Percentiles rank a stretch among this genome's conserved stretches.
phyloP scores from a whole-genome alignment of 2,329 filamentous ascomycete genomes.

The Xylariaceae sp. region DNA sequence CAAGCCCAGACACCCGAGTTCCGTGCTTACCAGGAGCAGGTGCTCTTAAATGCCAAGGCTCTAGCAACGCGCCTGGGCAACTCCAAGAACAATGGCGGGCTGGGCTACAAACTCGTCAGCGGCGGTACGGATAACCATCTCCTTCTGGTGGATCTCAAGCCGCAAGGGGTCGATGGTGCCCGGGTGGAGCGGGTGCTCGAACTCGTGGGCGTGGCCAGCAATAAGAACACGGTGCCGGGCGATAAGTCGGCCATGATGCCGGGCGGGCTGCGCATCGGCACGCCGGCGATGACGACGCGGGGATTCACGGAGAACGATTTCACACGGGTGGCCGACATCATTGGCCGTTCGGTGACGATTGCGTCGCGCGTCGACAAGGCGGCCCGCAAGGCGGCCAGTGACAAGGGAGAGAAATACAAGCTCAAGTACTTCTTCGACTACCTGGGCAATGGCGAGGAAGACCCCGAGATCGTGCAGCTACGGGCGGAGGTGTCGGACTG shows the following conservation, averaged over 20 bases:
- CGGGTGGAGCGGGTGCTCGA: constrained; percentile 88
- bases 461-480: constrained; percentile 68
- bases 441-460: constrained; percentile 62
- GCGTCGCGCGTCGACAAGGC: constrained; percentile 71
- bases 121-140: constrained; percentile 98
- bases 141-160: constrained; percentile 86
- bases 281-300: constrained; percentile 94
- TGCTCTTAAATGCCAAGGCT: constrained; percentile 85
- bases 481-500: constrained; percentile 72
- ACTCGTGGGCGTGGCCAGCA: constrained; percentile 91
- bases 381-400: constrained; percentile 63
- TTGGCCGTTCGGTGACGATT: constrained; percentile 77
- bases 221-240: constrained; percentile 98
- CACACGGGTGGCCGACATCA: constrained; percentile 76
- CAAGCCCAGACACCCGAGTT: constrained; percentile 89
- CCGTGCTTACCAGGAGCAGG: constrained; percentile 84
- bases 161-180: constrained; percentile 80
- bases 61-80: constrained; percentile 66
- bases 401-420: constrained; percentile 62
- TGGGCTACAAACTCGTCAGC: constrained; percentile 85
- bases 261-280: constrained; percentile 88
- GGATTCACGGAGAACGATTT: constrained; percentile 92
- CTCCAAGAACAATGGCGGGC: constrained; percentile 67
- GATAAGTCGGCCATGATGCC: constrained; percentile 92
- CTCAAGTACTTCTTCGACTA: constrained; percentile 65